These are phyloP conservation scores for Boletus rubroflammeus DNA, from an alignment of 768 basidiomycete genomes.

Conservation along the genomic window DNA sequence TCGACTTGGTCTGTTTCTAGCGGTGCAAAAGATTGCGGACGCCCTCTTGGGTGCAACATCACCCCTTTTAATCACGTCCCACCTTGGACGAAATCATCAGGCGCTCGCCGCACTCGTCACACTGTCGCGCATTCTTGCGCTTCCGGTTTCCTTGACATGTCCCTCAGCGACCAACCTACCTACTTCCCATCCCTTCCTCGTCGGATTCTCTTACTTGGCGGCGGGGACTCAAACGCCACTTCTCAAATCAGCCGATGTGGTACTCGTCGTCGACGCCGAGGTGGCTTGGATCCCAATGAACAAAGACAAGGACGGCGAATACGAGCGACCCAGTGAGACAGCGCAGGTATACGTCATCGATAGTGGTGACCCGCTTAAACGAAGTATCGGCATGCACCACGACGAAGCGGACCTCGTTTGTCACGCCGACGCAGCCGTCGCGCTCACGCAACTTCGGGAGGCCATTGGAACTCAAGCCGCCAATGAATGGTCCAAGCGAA, in stretches of 20 bases:
- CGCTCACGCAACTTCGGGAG: constrained; percentile 45
- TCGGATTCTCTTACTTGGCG: constrained; percentile 50
- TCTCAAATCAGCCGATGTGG: constrained; percentile 54
- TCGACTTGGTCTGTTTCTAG: constrained; percentile 12
- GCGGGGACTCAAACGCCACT: constrained; percentile 43
- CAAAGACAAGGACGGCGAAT: constrained; percentile 31
- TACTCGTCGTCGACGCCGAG: constrained; percentile 63
- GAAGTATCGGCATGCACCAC: constrained; percentile 45
- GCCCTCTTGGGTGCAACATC: constrained; percentile 48
- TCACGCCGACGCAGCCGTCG: constrained; percentile 51
- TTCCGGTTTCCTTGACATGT: constrained; percentile 53
- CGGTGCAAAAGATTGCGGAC: constrained; percentile 38
- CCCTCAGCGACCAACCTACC: constrained; percentile 53
- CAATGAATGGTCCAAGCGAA: constrained; percentile 11
- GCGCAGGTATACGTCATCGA: constrained; percentile 61
- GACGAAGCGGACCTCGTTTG: constrained; percentile 55
- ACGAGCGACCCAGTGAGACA: constrained; percentile 35
- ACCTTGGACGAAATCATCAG: constrained; percentile 52
- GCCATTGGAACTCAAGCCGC: constrained; percentile 7
- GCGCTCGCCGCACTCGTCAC: constrained; percentile 44
- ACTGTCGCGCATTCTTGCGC: constrained; percentile 49
- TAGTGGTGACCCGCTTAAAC: constrained; percentile 58
- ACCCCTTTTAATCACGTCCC: constrained; percentile 65
- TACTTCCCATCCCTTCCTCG: constrained; percentile 50
- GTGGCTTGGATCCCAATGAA: constrained; percentile 61